phyloP scores from a whole-genome alignment of 2,329 filamentous ascomycete species.

The Exserohilum rostratum region DNA sequence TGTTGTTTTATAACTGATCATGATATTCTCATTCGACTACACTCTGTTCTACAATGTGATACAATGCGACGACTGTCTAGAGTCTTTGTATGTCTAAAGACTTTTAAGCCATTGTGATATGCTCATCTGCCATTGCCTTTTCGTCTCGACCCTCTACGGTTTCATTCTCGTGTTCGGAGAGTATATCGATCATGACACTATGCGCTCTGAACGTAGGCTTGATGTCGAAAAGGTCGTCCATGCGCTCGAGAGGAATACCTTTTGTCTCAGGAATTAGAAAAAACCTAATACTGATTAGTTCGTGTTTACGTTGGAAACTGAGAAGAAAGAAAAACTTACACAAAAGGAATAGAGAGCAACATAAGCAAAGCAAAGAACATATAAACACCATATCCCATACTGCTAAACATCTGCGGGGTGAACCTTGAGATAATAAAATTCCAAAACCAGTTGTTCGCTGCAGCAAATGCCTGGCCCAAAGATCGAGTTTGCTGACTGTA shows the following conservation, averaged over 20 bases:
- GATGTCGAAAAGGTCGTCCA: conserved; percentile 56
- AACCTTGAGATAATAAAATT: conserved; percentile 74
- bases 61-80: neutral
- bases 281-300: conserved; percentile 23
- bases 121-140: conserved; percentile 45
- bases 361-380: conserved; percentile 59
- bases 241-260: conserved; percentile 54
- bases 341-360: conserved; percentile 49
- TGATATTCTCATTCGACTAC: neutral
- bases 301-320: too few relatives aligned
- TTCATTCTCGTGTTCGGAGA: conserved; percentile 46
- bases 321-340: conserved; percentile 39
- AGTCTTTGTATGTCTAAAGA: neutral
- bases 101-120: conserved; percentile 14
- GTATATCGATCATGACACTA: conserved; percentile 46
- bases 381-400: conserved; percentile 53
- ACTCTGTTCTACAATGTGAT: neutral
- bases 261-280: conserved; percentile 54
- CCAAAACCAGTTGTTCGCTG: conserved; percentile 72
- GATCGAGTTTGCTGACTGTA: conserved; percentile 71
- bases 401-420: conserved; percentile 68
- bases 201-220: conserved; percentile 52
- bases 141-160: conserved; percentile 26
- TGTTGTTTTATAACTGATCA: neutral
- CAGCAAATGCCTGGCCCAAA: conserved; percentile 60